phyloP scores from a whole-genome alignment of 495 filamentous ascomycete species.

The Talaromyces proteolyticus region DNA sequence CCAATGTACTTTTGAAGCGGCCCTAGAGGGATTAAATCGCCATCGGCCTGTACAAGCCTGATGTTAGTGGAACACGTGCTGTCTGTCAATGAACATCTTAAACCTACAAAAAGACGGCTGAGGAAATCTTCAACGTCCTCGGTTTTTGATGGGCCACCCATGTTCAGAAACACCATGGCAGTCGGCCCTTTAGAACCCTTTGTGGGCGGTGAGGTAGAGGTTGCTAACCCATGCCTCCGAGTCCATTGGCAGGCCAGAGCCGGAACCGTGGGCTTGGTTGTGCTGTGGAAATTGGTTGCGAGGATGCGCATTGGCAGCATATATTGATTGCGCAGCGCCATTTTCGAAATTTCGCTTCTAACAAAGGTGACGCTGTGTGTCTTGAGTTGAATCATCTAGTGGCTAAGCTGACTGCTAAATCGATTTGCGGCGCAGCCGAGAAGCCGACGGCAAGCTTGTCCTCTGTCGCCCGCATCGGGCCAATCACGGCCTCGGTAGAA shows the following conservation, averaged over 20 bases:
- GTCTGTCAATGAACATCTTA: background rate
- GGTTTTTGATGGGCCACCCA: slow-evolving; percentile 91
- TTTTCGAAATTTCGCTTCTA: slow-evolving; percentile 7
- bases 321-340: slow-evolving; percentile 33
- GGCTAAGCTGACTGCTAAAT: background rate
- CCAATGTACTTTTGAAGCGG: slow-evolving; percentile 88
- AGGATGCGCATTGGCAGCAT: slow-evolving; percentile 23
- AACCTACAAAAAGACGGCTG: slow-evolving; percentile 82
- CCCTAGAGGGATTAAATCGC: slow-evolving; percentile 92
- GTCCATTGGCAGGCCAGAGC: slow-evolving; percentile 10
- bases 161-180: slow-evolving; percentile 98
- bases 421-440: background rate
- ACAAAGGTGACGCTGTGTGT: background rate
- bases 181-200: slow-evolving; percentile 64
- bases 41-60: slow-evolving; percentile 61
- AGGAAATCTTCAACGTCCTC: slow-evolving; percentile 87
- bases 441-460: background rate
- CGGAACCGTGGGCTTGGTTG: slow-evolving; percentile 4
- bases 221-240: slow-evolving; percentile 47
- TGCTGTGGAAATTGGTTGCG: background rate
- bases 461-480: background rate
- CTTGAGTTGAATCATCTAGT: background rate
- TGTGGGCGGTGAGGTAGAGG: slow-evolving; percentile 64
- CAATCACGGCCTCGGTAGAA: background rate
- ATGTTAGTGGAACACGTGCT: background rate